Evolutionary conservation across 306 rosid species (phyloP), one percentile per base, ranked within the genome.

Genomic region (Cajanus cajan): DNA sequence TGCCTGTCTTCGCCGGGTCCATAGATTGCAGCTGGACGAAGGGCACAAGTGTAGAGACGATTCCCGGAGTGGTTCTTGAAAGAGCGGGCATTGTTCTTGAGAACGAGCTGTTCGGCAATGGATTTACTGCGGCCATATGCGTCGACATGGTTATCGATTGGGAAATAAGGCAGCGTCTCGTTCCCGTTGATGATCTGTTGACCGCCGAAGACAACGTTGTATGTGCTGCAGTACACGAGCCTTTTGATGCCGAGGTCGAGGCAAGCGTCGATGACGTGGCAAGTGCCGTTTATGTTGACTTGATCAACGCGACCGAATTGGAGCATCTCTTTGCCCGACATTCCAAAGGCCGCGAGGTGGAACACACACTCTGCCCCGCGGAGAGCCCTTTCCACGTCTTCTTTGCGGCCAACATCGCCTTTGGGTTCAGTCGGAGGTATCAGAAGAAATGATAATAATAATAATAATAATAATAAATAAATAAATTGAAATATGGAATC

Each of bases 1-100:
- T 92, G 96, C 76, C 97, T 92, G 68, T 90, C 97, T 87, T 94
- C 98, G 19, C 97, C 97, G 0, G 98, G 97, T 5, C 98, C 97
- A 52, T 94, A 94, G 36, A 94, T 94, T 64, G 95, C 97, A 82
- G 95, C 96, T 0, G 98, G 97, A 45, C 97, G 98, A 78, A 94
- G 36, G 8, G 97, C 92, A 83, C 97, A 92, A 25, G 98, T 89
- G 79, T 88, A 86, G 61, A 94, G 93, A 73, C 85, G 80, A 52
- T 81, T 84, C 45, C 85, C 89, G 13, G 80, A 74, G 70, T 86
- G 68, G 36, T 85, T 84, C 89, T 85, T 92, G 18, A 94, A 65
- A 72, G 92, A 79, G 34, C 94, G 90, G 48, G 88, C 97, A 82
- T 95, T 92, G 85, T 73, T 77, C 90, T 91, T 92, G 0, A 95